A percentile compares a stretch with the other conserved stretches of the same genome.
These are phyloP conservation scores for Salix viminalis DNA, from an alignment of 345 rosid species.

Conservation along the genomic window DNA sequence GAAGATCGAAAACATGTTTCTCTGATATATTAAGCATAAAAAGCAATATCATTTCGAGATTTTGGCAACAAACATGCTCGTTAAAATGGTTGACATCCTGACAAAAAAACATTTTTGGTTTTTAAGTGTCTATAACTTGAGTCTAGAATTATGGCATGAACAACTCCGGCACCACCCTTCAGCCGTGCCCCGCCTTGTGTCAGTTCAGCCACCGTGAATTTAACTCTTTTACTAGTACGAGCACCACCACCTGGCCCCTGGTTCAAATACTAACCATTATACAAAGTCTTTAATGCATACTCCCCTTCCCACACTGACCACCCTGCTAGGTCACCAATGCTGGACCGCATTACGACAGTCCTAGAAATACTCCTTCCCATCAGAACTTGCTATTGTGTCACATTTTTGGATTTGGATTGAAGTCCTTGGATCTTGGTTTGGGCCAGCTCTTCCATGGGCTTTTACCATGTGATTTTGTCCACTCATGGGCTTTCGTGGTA, in stretches of 20 bases:
- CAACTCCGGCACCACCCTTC: neutral
- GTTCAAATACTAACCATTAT: constrained; percentile 23
- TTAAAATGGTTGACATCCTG: too few species aligned
- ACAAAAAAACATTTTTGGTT: too few species aligned
- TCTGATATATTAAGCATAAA: too few species aligned
- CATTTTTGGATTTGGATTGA: constrained; percentile 18
- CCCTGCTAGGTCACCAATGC: constrained; percentile 5
- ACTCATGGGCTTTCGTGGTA: constrained; percentile 16
- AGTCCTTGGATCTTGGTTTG: constrained; percentile 18
- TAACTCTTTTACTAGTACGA: constrained; percentile 3
- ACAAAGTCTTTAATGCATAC: constrained; percentile 18
- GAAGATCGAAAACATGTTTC: too few species aligned
- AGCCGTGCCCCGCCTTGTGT: constrained; percentile 21
- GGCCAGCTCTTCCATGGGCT: constrained; percentile 22
- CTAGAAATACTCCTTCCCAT: constrained; percentile 25
- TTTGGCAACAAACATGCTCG: too few species aligned
- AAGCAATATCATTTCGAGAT: too few species aligned
- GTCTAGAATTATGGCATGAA: too few species aligned
- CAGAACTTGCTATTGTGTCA: constrained; percentile 4
- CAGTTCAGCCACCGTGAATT: constrained; percentile 12
- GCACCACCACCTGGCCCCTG: constrained; percentile 21
- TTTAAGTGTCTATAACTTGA: too few species aligned
- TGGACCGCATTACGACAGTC: constrained; percentile 18
- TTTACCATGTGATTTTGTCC: constrained; percentile 15
- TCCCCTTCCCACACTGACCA: constrained; percentile 14